Conservation (phyloP, 768 basidiomycete species). For the Hypholoma fasciculare region DNA sequence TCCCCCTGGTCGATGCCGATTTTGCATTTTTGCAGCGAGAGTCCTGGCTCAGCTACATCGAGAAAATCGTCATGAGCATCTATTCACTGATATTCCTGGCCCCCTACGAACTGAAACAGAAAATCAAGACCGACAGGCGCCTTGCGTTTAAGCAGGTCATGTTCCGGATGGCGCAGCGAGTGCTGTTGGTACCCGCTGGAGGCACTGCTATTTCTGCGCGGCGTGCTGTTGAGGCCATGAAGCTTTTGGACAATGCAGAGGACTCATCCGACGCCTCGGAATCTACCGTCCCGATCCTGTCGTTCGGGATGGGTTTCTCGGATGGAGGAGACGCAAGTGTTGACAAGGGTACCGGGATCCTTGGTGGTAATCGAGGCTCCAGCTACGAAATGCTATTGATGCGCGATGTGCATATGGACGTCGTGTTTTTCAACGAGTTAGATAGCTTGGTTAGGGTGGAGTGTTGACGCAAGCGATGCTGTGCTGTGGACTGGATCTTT, state of each 20-base stretch:
- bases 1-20: constrained; percentile 81
- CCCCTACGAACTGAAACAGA: constrained; percentile 70
- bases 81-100: constrained; percentile 88
- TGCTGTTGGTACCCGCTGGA: constrained; percentile 53
- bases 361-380: constrained; percentile 71
- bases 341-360: constrained; percentile 74
- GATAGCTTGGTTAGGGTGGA: constrained; percentile 78
- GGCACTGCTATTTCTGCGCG: constrained; percentile 55
- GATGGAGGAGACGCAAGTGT: constrained; percentile 65
- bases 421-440: constrained; percentile 73
- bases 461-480: constrained; percentile 42
- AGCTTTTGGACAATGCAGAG: constrained; percentile 72
- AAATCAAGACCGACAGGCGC: constrained; percentile 61
- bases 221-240: constrained; percentile 75
- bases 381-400: constrained; percentile 73
- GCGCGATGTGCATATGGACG: constrained; percentile 61
- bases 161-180: constrained; percentile 68
- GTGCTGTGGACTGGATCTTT: constrained; percentile 12
- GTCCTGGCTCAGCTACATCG: constrained; percentile 74
- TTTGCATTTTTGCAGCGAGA: constrained; percentile 62
- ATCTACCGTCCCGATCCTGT: constrained; percentile 56
- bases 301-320: constrained; percentile 86
- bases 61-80: constrained; percentile 78
- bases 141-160: constrained; percentile 73
- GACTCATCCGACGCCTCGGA: constrained; percentile 75